These are phyloP conservation scores for Eucalyptus pauciflora DNA, from an alignment of 345 rosid genomes.

Conservation along the genomic window DNA sequence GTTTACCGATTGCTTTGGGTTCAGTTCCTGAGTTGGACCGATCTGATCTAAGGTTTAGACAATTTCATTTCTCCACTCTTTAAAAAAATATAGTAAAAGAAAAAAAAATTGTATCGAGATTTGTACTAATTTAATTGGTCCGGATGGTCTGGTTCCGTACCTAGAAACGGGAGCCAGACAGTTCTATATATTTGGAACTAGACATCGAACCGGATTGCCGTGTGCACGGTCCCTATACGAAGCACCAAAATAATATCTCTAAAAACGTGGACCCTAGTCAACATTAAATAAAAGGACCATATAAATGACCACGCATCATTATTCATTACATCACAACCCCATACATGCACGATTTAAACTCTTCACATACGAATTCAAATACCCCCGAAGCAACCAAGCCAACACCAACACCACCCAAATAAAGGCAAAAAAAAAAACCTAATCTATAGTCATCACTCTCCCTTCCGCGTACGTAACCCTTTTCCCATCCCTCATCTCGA, in stretches of 20 bases:
- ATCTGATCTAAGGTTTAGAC: no score
- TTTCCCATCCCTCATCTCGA: background rate
- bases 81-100: no score
- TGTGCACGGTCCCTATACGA: background rate
- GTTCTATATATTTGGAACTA: no score
- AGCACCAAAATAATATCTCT: background rate
- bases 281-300: background rate
- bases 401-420: background rate
- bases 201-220: background rate
- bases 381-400: background rate
- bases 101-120: background rate
- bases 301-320: background rate
- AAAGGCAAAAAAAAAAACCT: background rate
- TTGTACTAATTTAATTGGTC: background rate
- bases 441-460: background rate
- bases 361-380: background rate
- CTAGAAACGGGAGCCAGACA: accelerated
- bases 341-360: background rate
- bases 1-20: accelerated
- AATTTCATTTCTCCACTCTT: background rate
- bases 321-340: background rate
- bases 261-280: background rate
- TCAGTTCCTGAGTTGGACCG: accelerated
- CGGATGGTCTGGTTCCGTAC: no score
- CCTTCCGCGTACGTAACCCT: background rate